These are phyloP conservation scores for Lentithecium fluviatile DNA, from an alignment of 495 filamentous ascomycete species.

Conservation along the genomic window DNA sequence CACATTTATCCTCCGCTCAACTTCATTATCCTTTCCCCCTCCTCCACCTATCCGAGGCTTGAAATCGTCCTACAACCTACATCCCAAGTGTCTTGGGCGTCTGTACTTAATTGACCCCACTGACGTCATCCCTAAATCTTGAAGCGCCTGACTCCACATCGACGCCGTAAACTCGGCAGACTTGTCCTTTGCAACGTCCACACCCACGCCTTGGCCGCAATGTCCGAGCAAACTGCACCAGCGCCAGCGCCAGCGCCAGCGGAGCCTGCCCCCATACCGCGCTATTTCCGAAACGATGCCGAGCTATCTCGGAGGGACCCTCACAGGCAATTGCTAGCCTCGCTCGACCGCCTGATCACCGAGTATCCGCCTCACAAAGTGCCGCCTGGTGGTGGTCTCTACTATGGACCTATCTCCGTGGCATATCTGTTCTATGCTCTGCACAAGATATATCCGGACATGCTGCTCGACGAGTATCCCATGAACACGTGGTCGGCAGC, in stretches of 20 bases:
- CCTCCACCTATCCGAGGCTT: too few relatives aligned
- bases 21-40: too few relatives aligned
- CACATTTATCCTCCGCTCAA: too few relatives aligned
- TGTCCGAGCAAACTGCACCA: conserved; percentile 24
- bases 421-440: conserved; percentile 59
- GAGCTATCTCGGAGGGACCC: conserved; percentile 37
- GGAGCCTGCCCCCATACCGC: conserved; percentile 23
- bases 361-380: conserved; percentile 42
- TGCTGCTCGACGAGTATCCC: conserved; percentile 47
- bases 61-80: too few relatives aligned
- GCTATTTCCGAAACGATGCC: conserved; percentile 38
- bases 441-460: conserved; percentile 48
- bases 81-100: too few relatives aligned
- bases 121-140: not conserved
- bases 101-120: not conserved
- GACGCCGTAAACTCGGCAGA: not conserved
- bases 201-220: not conserved
- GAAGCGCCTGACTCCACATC: not conserved
- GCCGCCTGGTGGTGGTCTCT: conserved; percentile 52
- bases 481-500: conserved; percentile 49
- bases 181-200: not conserved
- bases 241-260: conserved; percentile 2
- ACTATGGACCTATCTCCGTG: conserved; percentile 58
- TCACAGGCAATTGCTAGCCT: conserved; percentile 46
- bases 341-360: conserved; percentile 44